Evolutionary conservation across 345 rosid species (phyloP).

Genomic region (Arabidopsis arenosa): DNA sequence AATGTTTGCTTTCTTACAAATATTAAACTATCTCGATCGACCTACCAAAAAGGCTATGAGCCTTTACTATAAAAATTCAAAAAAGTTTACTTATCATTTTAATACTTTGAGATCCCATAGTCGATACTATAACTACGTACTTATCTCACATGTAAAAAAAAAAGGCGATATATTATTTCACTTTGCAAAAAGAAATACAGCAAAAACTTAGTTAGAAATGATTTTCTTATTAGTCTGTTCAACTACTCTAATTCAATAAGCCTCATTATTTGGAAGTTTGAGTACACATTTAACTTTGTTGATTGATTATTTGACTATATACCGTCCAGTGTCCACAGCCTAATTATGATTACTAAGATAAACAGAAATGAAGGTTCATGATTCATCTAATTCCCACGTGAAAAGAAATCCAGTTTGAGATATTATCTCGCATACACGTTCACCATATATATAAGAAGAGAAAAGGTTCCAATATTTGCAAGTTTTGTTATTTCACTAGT

Average conservation of each 20-base stretch:
- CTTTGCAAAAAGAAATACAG: background rate
- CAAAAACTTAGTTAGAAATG: background rate
- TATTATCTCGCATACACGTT: background rate
- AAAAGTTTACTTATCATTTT: conserved; percentile 9
- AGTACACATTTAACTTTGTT: conserved; percentile 11
- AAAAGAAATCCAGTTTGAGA: background rate
- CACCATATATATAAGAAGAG: background rate
- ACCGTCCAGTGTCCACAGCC: background rate
- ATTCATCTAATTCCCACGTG: background rate
- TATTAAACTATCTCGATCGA: conserved; percentile 28
- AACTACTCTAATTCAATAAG: background rate
- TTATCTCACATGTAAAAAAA: background rate
- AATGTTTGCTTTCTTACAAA: conserved; percentile 31
- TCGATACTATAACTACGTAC: background rate
- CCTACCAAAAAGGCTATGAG: conserved; percentile 37
- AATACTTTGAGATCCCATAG: background rate
- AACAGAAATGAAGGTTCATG: background rate
- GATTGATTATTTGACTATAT: conserved; percentile 14
- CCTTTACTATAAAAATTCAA: background rate
- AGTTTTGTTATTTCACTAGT: no score
- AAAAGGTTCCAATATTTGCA: no score
- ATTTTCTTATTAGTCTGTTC: background rate
- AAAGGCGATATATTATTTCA: background rate
- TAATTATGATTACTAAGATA: conserved; percentile 13
- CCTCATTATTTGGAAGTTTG: conserved; percentile 13